A percentile compares a stretch with the other conserved stretches of the same genome.
phyloP scores from a whole-genome alignment of 257 asterid genomes.

The Plectranthus barbatus region DNA sequence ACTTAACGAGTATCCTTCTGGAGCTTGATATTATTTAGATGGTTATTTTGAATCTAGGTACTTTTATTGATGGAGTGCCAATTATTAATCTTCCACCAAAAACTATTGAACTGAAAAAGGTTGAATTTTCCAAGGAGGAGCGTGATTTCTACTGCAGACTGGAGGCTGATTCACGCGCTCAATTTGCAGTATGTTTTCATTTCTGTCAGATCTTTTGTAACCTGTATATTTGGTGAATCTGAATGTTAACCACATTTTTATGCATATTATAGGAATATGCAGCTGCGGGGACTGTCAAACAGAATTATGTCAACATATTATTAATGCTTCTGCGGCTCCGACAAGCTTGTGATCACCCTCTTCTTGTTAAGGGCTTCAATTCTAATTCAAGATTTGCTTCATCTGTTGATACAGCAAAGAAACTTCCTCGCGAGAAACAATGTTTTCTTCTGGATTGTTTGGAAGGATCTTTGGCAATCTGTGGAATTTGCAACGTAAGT shows the following conservation, averaged over 20 bases:
- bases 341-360: conserved; percentile 99
- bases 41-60: no score
- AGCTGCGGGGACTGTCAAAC: conserved; percentile 87
- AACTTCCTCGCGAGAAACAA: conserved; percentile 63
- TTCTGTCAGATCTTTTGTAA: not conserved
- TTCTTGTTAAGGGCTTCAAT: conserved; percentile 62
- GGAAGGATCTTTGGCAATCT: conserved; percentile 78
- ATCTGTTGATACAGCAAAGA: conserved; percentile 72
- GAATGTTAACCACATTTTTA: conserved; percentile 3
- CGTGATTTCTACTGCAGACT: conserved; percentile 74
- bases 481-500: conserved; percentile 90
- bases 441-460: conserved; percentile 60
- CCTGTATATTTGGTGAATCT: not conserved
- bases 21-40: conserved; percentile 19
- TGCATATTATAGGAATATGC: conserved; percentile 68
- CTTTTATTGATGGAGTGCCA: conserved; percentile 82
- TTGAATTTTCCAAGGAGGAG: conserved; percentile 79
- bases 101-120: conserved; percentile 57
- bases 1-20: not conserved
- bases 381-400: conserved; percentile 49
- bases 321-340: conserved; percentile 95
- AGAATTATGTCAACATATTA: conserved; percentile 83
- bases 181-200: conserved; percentile 71
- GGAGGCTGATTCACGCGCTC: conserved; percentile 85
- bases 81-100: conserved; percentile 79